Percentiles rank a stretch among this genome's conserved stretches.
phyloP scores from a whole-genome alignment of 257 asterid species.

The Vinca minor region DNA sequence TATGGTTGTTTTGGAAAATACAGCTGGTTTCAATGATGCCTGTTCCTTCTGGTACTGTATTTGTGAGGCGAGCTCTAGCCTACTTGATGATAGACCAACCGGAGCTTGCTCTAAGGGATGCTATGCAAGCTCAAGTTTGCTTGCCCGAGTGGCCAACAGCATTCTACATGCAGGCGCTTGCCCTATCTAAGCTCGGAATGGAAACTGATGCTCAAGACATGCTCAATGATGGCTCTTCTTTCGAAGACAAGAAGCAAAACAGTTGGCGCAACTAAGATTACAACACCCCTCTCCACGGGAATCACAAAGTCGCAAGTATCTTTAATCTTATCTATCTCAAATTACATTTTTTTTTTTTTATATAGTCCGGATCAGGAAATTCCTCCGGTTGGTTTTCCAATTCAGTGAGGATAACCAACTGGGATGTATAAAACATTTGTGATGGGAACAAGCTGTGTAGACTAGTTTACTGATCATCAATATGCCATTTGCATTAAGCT shows the following conservation, averaged over 20 bases:
- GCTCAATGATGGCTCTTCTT: conserved; percentile 89
- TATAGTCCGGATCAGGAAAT: conserved; percentile 22
- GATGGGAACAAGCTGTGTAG: not conserved
- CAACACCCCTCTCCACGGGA: conserved; percentile 3
- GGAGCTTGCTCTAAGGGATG: conserved; percentile 77
- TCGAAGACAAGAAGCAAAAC: conserved; percentile 82
- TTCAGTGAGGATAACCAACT: conserved; percentile 13
- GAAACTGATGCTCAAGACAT: conserved; percentile 96
- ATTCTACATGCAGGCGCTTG: conserved; percentile 90
- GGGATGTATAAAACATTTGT: conserved; percentile 28
- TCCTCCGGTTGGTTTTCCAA: conserved; percentile 20
- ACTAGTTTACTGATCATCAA: too few relatives aligned
- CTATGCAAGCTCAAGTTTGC: conserved; percentile 98
- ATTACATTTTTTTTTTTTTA: not conserved
- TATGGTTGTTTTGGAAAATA: conserved; percentile 1
- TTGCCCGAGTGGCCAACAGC: conserved; percentile 96
- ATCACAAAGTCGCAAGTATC: not conserved
- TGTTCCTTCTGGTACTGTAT: conserved; percentile 86
- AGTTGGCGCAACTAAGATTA: conserved; percentile 69
- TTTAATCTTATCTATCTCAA: conserved; percentile 8
- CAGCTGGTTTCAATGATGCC: conserved; percentile 90
- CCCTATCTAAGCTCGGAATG: conserved; percentile 94
- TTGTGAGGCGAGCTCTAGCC: conserved; percentile 81
- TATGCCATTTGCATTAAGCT: too few relatives aligned
- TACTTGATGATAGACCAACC: conserved; percentile 81